These are phyloP conservation scores for Fusarium napiforme DNA, from an alignment of 2,329 filamentous ascomycete genomes.

Conservation along the genomic window DNA sequence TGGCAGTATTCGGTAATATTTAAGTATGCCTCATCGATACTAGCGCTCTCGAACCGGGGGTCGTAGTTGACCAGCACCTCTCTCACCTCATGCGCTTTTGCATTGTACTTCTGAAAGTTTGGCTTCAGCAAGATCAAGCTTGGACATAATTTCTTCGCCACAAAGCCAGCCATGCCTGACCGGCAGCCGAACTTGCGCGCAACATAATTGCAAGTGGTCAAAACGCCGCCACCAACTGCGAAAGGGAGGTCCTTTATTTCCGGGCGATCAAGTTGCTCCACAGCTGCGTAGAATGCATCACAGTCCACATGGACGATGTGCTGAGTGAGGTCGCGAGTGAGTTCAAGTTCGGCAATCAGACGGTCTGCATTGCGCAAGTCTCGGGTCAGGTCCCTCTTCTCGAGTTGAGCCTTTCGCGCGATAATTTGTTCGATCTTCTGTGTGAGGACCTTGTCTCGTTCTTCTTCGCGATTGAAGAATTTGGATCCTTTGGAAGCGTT, in stretches of 20 bases:
- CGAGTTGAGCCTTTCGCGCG: constrained; percentile 77
- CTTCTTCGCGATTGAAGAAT: constrained; percentile 92
- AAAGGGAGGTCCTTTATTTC: constrained; percentile 90
- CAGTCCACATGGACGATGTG: constrained; percentile 92
- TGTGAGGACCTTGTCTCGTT: constrained; percentile 82
- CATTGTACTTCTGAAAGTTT: constrained; percentile 90
- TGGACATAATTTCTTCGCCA: constrained; percentile 93
- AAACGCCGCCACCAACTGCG: constrained; percentile 79
- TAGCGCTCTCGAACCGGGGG: constrained; percentile 88
- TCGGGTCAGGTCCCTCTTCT: constrained; percentile 77
- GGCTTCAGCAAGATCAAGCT: constrained; percentile 82
- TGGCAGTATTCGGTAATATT: constrained; percentile 91
- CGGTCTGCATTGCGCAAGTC: constrained; percentile 83
- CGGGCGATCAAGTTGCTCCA: constrained; percentile 85
- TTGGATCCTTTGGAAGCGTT: constrained; percentile 96
- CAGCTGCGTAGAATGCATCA: constrained; percentile 96
- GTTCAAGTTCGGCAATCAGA: constrained; percentile 82
- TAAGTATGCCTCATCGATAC: constrained; percentile 95
- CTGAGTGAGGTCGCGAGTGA: constrained; percentile 83
- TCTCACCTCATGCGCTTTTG: constrained; percentile 89
- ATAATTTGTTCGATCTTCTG: constrained; percentile 86
- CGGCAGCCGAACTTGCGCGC: constrained; percentile 91
- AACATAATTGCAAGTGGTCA: constrained; percentile 83
- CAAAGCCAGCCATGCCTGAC: constrained; percentile 95
- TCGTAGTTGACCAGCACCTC: constrained; percentile 89